Evolutionary conservation across 805 yeast species (phyloP), one percentile per base, ranked within the genome.

Genomic region (Suhomyces pyralidae): DNA sequence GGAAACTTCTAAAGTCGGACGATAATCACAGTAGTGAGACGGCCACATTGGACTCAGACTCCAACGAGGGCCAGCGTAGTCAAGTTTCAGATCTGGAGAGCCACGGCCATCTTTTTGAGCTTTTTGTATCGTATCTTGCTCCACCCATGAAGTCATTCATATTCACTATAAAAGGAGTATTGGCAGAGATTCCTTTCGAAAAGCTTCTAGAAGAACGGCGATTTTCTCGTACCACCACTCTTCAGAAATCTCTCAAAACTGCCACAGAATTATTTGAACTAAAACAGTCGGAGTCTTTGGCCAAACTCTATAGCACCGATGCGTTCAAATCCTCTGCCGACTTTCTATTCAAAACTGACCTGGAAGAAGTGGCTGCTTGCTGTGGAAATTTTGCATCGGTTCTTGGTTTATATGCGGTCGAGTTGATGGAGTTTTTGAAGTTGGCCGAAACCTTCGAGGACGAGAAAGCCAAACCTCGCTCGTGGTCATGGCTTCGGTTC

Each of bases 281-380:
- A 1, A 85, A 85, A 43, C 86, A 90, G 51, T 68, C 70, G 0
- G 71, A 71, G 47, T 83, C 93, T 0, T 78, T 88, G 51, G 76
- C 76, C 36, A 77, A 74, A 55, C 66, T 88, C 14, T 88, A 89
- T 59, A 68, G 74, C 2, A 82, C 84, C 60, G 78, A 78, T 3
- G 69, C 81, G 7, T 84, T 84, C n/a, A 69, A 71, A 40, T 45
- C 55, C 24, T 52, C 67, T 2, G 53, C 62, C 53, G 61, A 69
- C 47, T 59, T 76, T 60, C 40, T 69, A 61, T 62, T 76, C 40
- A 80, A 76, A 54, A 76, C 85, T 1, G 86, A 84, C 54, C 87
- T 85, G 59, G 96, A 88, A 67, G 91, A 87, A 58, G 86, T 88
- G 3, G 88, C 92, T 1, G 96, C 96, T 0, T 81, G 88, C 45